A percentile compares a stretch with the other conserved stretches of the same genome.
Evolutionary conservation across 495 filamentous ascomycete species (phyloP).

Genomic region (Penicillium antarcticum): DNA sequence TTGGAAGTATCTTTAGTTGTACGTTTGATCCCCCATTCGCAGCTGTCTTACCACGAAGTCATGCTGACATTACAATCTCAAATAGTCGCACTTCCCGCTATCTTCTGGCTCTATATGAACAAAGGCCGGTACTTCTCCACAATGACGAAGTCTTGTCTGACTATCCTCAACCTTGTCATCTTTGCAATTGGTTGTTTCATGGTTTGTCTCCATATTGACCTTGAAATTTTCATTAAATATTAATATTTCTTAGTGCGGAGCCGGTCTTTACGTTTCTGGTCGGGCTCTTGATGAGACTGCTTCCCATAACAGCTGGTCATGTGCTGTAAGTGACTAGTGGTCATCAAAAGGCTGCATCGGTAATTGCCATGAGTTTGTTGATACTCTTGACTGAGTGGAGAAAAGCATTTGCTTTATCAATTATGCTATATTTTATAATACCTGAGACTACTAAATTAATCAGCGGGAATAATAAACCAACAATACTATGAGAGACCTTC

Average conservation of each 20-base stretch:
- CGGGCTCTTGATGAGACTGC: constrained; percentile 30
- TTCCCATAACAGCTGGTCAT: constrained; percentile 26
- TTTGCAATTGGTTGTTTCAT: constrained; percentile 45
- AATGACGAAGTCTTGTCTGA: constrained; percentile 41
- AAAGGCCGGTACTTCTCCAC: constrained; percentile 43
- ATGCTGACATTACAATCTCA: background rate
- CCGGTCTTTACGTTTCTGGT: constrained; percentile 36
- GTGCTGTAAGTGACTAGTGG: constrained; percentile 18
- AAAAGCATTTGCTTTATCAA: too few species aligned
- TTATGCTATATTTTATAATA: too few species aligned
- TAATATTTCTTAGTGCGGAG: constrained; percentile 25
- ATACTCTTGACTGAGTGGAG: too few species aligned
- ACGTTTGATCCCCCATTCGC: background rate
- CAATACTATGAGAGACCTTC: too few species aligned
- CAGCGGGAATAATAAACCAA: too few species aligned
- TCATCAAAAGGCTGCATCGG: background rate
- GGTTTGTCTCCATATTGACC: constrained; percentile 13
- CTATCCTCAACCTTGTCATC: constrained; percentile 45
- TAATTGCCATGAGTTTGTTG: too few species aligned
- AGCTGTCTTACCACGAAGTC: too few species aligned
- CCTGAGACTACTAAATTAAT: too few species aligned
- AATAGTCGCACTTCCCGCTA: constrained; percentile 29
- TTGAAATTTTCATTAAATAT: background rate
- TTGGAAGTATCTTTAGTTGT: constrained; percentile 39
- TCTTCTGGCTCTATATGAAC: constrained; percentile 47